Base-by-base conservation (phyloP, 768 basidiomycete genomes). In the Rhodosporidiobolus odoratus region DNA sequence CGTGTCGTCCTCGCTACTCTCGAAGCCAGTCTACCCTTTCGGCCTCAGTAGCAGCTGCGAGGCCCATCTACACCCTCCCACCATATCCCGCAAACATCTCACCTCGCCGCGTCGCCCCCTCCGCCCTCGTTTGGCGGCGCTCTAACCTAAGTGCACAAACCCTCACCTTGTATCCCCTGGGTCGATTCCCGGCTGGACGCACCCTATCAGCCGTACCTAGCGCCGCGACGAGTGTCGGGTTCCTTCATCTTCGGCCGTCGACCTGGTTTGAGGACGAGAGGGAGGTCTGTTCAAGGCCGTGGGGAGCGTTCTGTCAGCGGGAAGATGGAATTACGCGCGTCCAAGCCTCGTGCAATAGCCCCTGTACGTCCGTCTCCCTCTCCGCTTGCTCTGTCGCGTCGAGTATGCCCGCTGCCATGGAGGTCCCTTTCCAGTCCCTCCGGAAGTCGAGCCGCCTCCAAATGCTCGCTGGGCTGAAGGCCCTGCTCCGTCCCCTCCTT, bases 71-170 rank as follows among this genome's bases (percentile, higher is more conserved):
- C 9, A 8, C 37, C 37, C 13, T 17, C 37, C 37, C 30, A 27
- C 40, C 58, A 25, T 17, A 5, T 23, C 60, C 27, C 60, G 38
- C 60, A 62, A 62, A 62, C 60, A 62, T 48, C 45, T n/a, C 34
- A 25, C 47, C 60, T 62, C 47, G 60, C 25, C 60, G 60, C 60
- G 60, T 62, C 60, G 60, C 60, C 60, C 59, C 60, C 60, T 23
- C 13, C 43, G 45, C 60, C 45, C 15, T 16, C 32, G 23, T 4
- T n/a, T n/a, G 16, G 23, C 21, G 60, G 60, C 60, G 60, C 60
- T 34, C 45, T 62, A 62, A 62, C 60, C 60, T 62, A 62, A 62
- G 60, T 34, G 37, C 23, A 34, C 13, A 12, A 12, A 5, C 53
- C 30, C 16, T 15, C 53, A 34, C 8, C 25, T 30, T 32, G 23